A percentile compares a stretch with the other conserved stretches of the same genome.
Conservation (phyloP, 129 eudicot genomes). For the Heracleum sosnowskyi region DNA sequence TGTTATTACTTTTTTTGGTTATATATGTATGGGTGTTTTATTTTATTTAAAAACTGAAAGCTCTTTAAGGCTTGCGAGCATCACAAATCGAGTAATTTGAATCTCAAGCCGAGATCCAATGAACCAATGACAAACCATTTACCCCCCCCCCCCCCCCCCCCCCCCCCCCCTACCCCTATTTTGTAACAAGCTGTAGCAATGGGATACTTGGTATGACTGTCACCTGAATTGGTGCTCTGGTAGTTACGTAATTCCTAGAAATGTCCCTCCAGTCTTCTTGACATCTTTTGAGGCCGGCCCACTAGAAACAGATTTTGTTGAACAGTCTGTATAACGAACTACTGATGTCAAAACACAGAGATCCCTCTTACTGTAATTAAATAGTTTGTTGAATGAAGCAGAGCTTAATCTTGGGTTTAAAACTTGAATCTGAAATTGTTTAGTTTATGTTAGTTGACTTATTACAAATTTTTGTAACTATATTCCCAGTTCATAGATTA, state of each 20-base stretch:
- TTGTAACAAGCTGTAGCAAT: too few relatives aligned
- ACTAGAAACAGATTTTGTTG: neutral
- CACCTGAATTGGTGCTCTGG: neutral
- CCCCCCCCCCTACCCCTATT: too few relatives aligned
- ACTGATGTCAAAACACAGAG: neutral
- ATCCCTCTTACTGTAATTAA: neutral
- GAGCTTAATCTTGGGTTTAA: neutral
- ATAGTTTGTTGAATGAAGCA: neutral
- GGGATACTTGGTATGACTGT: neutral
- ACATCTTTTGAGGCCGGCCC: neutral
- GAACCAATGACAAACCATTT: too few relatives aligned
- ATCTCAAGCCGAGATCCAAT: too few relatives aligned
- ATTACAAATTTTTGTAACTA: neutral
- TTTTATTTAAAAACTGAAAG: too few relatives aligned
- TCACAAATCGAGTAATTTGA: too few relatives aligned
- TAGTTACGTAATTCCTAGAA: too few relatives aligned
- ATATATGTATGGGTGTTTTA: too few relatives aligned
- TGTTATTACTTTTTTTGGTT: too few relatives aligned
- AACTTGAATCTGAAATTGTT: neutral
- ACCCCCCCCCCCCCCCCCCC: too few relatives aligned
- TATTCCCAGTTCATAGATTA: neutral
- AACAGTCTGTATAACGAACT: neutral
- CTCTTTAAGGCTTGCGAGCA: too few relatives aligned
- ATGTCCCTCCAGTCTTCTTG: neutral
- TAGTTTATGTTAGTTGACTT: too few relatives aligned